Base-by-base conservation (phyloP, 257 asterid genomes). In the Solanum pennellii region DNA sequence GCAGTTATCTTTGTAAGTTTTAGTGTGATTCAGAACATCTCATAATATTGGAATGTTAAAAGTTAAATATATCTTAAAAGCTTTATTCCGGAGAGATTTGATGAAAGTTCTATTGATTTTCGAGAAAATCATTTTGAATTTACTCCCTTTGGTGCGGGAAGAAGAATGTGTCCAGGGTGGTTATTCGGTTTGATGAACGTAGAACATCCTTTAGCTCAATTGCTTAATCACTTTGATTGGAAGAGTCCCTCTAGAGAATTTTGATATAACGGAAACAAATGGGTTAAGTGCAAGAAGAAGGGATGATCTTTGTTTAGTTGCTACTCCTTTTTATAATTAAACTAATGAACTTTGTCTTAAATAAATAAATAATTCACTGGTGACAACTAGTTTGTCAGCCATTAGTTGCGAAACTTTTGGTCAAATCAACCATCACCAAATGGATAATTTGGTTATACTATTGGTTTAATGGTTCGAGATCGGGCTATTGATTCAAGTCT, bases 71-170 rank as follows among this genome's bases (percentile, higher is more conserved):
- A 66, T 29, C 39, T 27, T 1, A 29, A 84, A 25, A 80, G n/a
- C 8, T 90, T 88, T 69, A 15, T 25, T 2, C 91, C 89, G 0
- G 92, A 90, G 35, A 88, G 91, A 21, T 90, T 88, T 37, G 86
- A 74, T 1, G 9, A 80, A 25, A 87, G 6, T 29, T 35, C 83
- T 29, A 83, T 47, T 18, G 89, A 90, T 84, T 90, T 71, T 73
- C 37, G 31, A 10, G 92, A 91, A 27, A 87, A 83, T 66, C 59
- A 89, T n/a, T 92, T 35, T 35, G 39, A 35, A 35, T 35, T 35
- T 5, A 35, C 5, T 89, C 91, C 91, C 2, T 90, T 91, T 37
- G 93, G 91, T 12, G 91, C 83, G 25, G 62, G 83, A 42, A 44
- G 62, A 77, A 77, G 83, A 44, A 77, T 44, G n/a, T 77, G 83